phyloP scores from a whole-genome alignment of 1,139 yeast species.

The Geotrichum citri-aurantii region DNA sequence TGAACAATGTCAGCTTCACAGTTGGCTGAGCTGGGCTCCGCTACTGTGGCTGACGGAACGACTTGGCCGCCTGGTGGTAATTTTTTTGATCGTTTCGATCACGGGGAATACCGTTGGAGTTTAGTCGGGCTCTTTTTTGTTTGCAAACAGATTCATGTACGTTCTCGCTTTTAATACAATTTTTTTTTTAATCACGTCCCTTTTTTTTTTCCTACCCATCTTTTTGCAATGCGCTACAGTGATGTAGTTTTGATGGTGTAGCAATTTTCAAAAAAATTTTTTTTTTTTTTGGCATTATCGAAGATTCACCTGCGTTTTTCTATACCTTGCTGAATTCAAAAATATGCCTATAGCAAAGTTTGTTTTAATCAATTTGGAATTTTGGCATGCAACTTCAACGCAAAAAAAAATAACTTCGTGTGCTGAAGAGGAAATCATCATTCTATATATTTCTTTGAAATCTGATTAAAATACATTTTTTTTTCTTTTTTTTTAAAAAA shows the following conservation, averaged over 20 bases:
- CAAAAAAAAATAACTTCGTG: conserved; percentile 6
- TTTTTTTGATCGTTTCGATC: background rate
- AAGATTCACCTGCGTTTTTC: conserved; percentile 10
- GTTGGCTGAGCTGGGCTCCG: background rate
- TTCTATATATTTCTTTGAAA: conserved; percentile 1
- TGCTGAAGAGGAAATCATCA: conserved; percentile 1
- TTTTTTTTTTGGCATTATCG: conserved; percentile 9
- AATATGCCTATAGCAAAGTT: conserved; percentile 11
- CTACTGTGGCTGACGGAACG: background rate
- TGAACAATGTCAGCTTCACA: no score
- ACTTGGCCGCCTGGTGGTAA: background rate
- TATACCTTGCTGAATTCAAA: conserved; percentile 15
- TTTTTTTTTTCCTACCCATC: background rate
- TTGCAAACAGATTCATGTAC: background rate
- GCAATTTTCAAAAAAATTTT: background rate
- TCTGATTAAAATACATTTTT: conserved; percentile 1
- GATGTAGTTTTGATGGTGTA: no score
- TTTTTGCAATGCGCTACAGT: background rate
- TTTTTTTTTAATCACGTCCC: background rate
- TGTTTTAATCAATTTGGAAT: background rate
- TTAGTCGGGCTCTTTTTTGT: background rate
- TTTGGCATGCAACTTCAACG: conserved; percentile 8
- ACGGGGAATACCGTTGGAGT: background rate
- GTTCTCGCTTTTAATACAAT: background rate
- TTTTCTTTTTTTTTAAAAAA: background rate